Base-by-base conservation (phyloP, 106 monocot species). In the Dioscorea alata region DNA sequence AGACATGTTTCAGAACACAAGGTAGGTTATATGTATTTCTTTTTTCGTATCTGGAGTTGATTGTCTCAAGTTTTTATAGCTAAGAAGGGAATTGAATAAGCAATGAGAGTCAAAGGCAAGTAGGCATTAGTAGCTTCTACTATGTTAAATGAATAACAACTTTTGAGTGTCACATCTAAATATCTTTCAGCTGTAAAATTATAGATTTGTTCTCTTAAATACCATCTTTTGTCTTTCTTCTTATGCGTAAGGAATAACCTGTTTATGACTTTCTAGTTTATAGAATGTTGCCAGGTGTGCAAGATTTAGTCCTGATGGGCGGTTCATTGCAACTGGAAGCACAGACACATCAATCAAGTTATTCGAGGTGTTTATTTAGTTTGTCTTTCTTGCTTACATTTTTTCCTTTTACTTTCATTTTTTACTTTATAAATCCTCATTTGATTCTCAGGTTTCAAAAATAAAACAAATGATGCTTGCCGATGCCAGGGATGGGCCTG, bases 1-100 rank as follows among this genome's bases (percentile, higher is more conserved):
- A 81, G 80, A 31, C 96, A 92, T 70, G 69, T 96, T 32, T 92
- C 96, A 6, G 91, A 96, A 59, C 96, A 96, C 65, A 96, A 96
- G 91, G 96, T 91, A 81, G 67, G 49, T 54, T 54, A 54, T 54
- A 13, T 5, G 19, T 54, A 18, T 54, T 4, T 54, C 54, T 15
- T 54, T 12, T 28, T 28, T 42, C 3, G 42, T 42, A 42, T 5
- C 2, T 6, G 42, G 0, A 42, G 10, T 42, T 42, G 42, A 42
- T 42, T 42, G 1, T 8, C 42, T 42, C 10, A 6, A 42, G 42
- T 42, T 42, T 42, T 42, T 42, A 10, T 5, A 42, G 0, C 10
- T 10, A 42, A 42, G 6, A 42, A 42, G 6, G 42, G 5, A 42
- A 42, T 42, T 42, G 42, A 42, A 10, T 42, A 10, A 42, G 42